Base-by-base conservation (phyloP, 1,284 basidiomycete species). In the Albatrellus sp. region DNA sequence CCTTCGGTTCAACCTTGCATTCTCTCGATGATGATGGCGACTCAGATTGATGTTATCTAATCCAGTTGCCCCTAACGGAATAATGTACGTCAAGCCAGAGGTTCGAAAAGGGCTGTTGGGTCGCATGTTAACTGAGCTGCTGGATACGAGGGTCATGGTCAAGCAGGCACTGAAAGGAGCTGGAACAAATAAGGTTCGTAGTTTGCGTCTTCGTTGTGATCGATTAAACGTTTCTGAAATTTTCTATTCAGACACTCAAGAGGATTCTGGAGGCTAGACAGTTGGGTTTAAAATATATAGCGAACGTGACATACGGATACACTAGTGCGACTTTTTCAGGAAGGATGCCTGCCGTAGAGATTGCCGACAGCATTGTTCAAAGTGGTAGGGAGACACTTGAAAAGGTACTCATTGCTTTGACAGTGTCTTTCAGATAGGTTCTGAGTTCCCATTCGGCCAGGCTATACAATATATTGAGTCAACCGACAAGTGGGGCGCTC, bases 131-230 rank as follows among this genome's bases (percentile, higher is more conserved):
- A 77, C 73, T 13, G 94, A 98, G 63, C 70, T 98, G 5, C 67
- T 98, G 48, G 90, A 96, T 45, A 97, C 94, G n/a, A 73, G 96
- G 42, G 88, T 97, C 6, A 98, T 98, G 93, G 84, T 98, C 34
- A 98, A 97, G 59, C 80, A 87, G 50, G 87, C 88, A 1, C 94
- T 96, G 90, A 96, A 97, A 60, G 68, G 72, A 10, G 72, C 73
- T 8, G 79, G 77, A 48, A 67, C 71, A 29, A 81, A 94, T 59
- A 90, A 87, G 66, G 90, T 83, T 39, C 45, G 54, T 44, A 14
- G 5, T 13, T n/a, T 45, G 14, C 19, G 38, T 14, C 37, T 12
- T 36, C 37, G 42, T n/a, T 31, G 30, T 9, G 5, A 38, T 47
- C 9, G n/a, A 34, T 43, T 10, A 6, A 39, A 29, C 30, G 16